Percentiles rank a stretch among this genome's conserved stretches.
Conservation (phyloP, 371 early-diverging fungal genomes). For the Zychaea mexicana region DNA sequence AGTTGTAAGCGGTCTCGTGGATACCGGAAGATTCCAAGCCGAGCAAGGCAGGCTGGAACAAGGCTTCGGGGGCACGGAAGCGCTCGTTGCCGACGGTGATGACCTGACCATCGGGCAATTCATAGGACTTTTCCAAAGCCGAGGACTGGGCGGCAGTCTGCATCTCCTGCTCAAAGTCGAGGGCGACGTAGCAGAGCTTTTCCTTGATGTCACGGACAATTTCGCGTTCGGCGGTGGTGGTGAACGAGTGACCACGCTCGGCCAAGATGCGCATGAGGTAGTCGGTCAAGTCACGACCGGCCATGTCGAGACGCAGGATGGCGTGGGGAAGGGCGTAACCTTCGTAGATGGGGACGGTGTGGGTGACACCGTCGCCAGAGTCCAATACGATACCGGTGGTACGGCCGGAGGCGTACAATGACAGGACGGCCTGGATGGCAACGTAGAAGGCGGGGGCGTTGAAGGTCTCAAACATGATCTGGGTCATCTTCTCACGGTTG, state of each 20-base stretch:
- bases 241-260: slow-evolving; percentile 99
- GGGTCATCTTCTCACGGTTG: slow-evolving; percentile 99
- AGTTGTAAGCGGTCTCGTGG: slow-evolving; percentile 95
- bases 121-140: slow-evolving; percentile 96
- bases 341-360: slow-evolving; percentile 99
- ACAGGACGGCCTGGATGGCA: slow-evolving; percentile 98
- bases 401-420: slow-evolving; percentile 98
- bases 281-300: slow-evolving; percentile 98
- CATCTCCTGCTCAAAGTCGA: slow-evolving; percentile 99
- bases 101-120: slow-evolving; percentile 99
- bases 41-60: slow-evolving; percentile 97
- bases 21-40: slow-evolving; percentile 94
- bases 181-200: slow-evolving; percentile 99
- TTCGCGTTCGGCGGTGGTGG: slow-evolving; percentile 99
- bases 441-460: slow-evolving; percentile 99
- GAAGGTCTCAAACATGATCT: slow-evolving; percentile 99
- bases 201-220: slow-evolving; percentile 99
- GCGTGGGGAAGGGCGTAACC: slow-evolving; percentile 99
- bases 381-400: slow-evolving; percentile 99
- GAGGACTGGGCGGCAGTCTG: slow-evolving; percentile 93
- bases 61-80: slow-evolving; percentile 98
- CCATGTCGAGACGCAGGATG: slow-evolving; percentile 96
- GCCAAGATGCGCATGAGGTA: slow-evolving; percentile 97
- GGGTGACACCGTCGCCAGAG: slow-evolving; percentile 99
- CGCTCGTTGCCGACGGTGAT: slow-evolving; percentile 99